Evolutionary conservation across 2,329 filamentous ascomycete genomes (phyloP).

Genomic region (Trichoderma pleuroti): DNA sequence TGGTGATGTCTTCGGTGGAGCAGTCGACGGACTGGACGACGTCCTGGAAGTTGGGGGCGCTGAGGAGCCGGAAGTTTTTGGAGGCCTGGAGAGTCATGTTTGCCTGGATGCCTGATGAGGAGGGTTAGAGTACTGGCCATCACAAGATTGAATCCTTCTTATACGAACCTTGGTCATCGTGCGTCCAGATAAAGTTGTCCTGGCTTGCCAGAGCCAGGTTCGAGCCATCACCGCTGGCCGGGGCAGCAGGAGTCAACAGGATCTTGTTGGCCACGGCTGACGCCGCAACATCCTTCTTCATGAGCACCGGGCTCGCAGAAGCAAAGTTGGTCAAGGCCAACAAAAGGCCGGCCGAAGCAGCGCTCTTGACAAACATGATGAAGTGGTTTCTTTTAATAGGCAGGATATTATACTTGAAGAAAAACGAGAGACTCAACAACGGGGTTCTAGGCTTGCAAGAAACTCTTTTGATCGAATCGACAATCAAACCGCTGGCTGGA

Average conservation of each 20-base stretch:
- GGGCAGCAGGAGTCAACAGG: not conserved
- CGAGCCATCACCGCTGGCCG: not conserved
- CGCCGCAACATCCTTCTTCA: not conserved
- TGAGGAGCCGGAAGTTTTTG: conserved; percentile 10
- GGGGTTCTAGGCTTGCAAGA: not conserved
- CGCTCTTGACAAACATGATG: conserved; percentile 13
- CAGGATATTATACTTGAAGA: no score
- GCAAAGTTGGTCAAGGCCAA: conserved; percentile 1
- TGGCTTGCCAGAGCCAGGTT: not conserved
- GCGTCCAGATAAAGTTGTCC: conserved; percentile 11
- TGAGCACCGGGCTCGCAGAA: conserved; percentile 3
- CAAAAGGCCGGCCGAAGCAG: conserved; percentile 5
- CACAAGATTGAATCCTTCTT: not conserved
- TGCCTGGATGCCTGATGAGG: not conserved
- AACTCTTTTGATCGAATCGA: not conserved
- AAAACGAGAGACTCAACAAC: no score
- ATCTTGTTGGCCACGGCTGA: not conserved
- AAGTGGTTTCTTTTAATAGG: no score
- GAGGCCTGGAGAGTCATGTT: conserved; percentile 7
- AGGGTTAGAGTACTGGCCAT: not conserved
- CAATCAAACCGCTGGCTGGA: not conserved
- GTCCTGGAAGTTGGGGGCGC: conserved; percentile 4
- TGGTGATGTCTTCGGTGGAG: conserved; percentile 1
- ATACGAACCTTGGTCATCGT: conserved; percentile 8
- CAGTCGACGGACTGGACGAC: conserved; percentile 13